Percentiles rank a stretch among this genome's conserved stretches.
Evolutionary conservation across 768 basidiomycete species (phyloP).

Genomic region (Lentinula sp.): DNA sequence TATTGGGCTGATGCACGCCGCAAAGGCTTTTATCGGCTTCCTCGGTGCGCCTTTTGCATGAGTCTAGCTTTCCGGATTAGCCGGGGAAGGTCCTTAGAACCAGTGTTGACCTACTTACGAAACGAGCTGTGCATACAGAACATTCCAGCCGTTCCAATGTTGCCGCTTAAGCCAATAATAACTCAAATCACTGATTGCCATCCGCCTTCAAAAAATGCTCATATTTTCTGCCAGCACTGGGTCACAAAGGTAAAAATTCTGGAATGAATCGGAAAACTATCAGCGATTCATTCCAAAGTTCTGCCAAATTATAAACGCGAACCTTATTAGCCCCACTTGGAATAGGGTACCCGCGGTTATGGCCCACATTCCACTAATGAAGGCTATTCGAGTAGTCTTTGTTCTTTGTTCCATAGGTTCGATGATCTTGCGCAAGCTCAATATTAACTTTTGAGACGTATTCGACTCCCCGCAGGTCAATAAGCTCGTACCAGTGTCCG

Average conservation of each 20-base stretch:
- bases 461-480: not conserved
- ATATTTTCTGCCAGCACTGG: not conserved
- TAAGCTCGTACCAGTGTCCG: not conserved
- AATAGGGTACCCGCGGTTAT: not conserved
- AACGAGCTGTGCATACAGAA: not conserved
- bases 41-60: not conserved
- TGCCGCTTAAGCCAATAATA: not conserved
- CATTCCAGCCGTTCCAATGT: not conserved
- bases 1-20: not conserved
- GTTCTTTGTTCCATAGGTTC: not conserved
- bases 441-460: not conserved
- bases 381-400: not conserved
- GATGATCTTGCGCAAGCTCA: not conserved
- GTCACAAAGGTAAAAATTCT: not conserved
- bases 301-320: not conserved
- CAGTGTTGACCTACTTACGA: not conserved
- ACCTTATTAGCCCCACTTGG: slow-evolving; percentile 1
- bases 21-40: not conserved
- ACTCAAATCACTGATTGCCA: not conserved
- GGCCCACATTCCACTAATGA: not conserved
- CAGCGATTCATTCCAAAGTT: not conserved
- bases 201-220: not conserved
- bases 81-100: not conserved
- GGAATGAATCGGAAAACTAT: not conserved
- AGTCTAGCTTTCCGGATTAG: not conserved